Percentiles rank a stretch among this genome's conserved stretches.
Evolutionary conservation across 148 eudicot species (phyloP).

Genomic region (Cornus florida): DNA sequence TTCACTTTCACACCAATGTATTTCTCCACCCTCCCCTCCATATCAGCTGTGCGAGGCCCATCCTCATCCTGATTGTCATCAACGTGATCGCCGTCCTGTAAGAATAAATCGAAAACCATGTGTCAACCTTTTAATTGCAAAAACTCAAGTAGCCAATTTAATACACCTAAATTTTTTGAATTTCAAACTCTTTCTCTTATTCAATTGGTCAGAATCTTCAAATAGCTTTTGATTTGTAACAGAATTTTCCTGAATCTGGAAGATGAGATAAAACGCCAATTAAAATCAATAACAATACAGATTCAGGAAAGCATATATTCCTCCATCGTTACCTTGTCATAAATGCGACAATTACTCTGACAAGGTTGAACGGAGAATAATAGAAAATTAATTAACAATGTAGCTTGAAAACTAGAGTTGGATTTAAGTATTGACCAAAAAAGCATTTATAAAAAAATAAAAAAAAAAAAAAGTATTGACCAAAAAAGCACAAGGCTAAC

Average conservation of each 20-base stretch:
- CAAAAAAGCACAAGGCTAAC: no score
- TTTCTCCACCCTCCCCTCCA: conserved; percentile 94
- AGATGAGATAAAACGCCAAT: background rate
- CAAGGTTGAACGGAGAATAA: no score
- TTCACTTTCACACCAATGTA: conserved; percentile 98
- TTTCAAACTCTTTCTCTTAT: background rate
- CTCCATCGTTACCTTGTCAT: no score
- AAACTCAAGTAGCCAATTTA: background rate
- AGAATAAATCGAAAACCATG: no score
- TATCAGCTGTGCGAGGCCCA: conserved; percentile 72
- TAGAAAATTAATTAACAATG: no score
- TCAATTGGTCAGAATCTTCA: background rate
- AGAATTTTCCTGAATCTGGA: background rate
- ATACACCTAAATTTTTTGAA: background rate
- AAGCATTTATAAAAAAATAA: no score
- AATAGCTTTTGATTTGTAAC: background rate
- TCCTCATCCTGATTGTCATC: conserved; percentile 92
- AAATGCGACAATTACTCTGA: no score
- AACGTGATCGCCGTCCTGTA: conserved; percentile 86
- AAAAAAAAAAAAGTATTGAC: no score
- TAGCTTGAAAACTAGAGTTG: no score
- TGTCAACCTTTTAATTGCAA: background rate
- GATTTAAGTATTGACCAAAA: no score
- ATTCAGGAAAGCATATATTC: background rate
- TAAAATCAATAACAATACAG: background rate